Conservation (phyloP, 1,284 basidiomycete species). For the Trametes pubescens region DNA sequence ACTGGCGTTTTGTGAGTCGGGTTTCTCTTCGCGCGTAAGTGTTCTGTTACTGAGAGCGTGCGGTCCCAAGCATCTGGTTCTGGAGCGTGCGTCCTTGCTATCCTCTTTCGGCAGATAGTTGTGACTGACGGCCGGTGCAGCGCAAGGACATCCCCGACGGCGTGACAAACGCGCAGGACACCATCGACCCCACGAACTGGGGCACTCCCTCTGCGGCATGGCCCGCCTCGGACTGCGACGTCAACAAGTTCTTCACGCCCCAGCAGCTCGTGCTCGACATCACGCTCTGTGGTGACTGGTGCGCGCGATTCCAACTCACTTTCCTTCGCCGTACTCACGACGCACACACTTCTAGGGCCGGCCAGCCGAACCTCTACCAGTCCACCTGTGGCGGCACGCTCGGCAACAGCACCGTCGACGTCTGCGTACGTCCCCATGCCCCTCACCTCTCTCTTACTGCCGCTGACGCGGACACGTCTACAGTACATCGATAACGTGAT, state of each 20-base stretch:
- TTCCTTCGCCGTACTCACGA: conserved; percentile 10
- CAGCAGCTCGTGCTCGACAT: conserved; percentile 65
- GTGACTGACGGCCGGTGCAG: conserved; percentile 37
- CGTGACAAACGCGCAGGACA: conserved; percentile 35
- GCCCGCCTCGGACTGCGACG: conserved; percentile 54
- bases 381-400: conserved; percentile 48
- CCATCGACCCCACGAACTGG: conserved; percentile 62
- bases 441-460: not conserved
- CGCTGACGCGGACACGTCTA: not conserved
- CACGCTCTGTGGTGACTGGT: conserved; percentile 64
- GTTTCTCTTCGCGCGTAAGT: not conserved
- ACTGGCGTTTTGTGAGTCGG: conserved; percentile 47
- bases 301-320: conserved; percentile 18
- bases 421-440: conserved; percentile 27
- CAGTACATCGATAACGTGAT: conserved; percentile 63
- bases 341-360: conserved; percentile 49
- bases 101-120: not conserved
- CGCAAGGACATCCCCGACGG: conserved; percentile 47
- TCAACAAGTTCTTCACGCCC: conserved; percentile 56
- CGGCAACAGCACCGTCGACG: conserved; percentile 29
- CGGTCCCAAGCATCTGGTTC: conserved; percentile 66
- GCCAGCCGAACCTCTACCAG: conserved; percentile 49
- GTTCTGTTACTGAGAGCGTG: not conserved
- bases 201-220: conserved; percentile 68
- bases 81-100: conserved; percentile 55